Evolutionary conservation across 225 moss, liverwort and hornwort species (phyloP), one percentile per base, ranked within the genome.

Genomic region (Rhytidiadelphus loreus): DNA sequence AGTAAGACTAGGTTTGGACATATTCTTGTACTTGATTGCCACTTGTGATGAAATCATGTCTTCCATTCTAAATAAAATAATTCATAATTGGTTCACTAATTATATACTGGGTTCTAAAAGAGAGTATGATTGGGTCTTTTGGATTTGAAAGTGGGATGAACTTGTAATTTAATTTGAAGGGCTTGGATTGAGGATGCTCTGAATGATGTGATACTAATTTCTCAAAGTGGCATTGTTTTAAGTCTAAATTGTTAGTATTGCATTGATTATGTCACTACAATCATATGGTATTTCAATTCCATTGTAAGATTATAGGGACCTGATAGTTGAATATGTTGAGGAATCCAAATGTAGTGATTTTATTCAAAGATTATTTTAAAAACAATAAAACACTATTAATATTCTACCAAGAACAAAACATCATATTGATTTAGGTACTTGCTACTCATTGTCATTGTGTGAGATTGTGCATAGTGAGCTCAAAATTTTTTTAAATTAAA

Each of bases 171-270:
- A 35, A 1, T 77, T 15, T 23, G 13, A 37, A 77, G 35, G 77
- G 1, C 6, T 1, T 23, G 5, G 2, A 35, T 0, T 9, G 2
- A 55, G 0, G 53, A 23, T 53, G 77, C 12, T 37, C 2, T 6
- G 10, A 37, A 24, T 3, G 37, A 0, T 24, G 4, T 55, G 6
- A 24, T 77, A 15, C 6, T 53, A 37, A 37, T 53, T 77, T 37
- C 0, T 24, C 15, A 9, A 24, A 55, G 6, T 15, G 6, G 16
- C 0, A 8, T 24, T 53, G 9, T 9, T 52, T 14, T 55, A 37
- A 37, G 24, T 3, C 6, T 24, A 1, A 55, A 77, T 16, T 10
- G 9, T 24, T 24, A n/a, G n/a, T n/a, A 77, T 77, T 24, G 13
- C 13, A 9, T 14, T 46, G 3, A 46, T 0, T 29, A 11, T 74